phyloP scores from a whole-genome alignment of 164 flowering plant species.

The Houttuynia cordata region DNA sequence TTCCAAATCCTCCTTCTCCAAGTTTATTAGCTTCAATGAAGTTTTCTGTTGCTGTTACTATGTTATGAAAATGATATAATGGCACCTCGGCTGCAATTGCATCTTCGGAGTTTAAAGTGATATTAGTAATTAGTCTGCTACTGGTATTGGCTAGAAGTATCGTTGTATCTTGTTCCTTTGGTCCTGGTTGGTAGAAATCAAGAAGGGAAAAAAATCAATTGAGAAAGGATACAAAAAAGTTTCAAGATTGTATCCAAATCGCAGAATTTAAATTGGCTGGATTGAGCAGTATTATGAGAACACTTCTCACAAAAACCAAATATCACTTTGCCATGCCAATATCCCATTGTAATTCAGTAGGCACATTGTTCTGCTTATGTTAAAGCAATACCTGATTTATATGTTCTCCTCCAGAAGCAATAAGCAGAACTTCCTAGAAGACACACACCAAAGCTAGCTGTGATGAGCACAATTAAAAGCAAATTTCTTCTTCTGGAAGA shows the following conservation, averaged over 20 bases:
- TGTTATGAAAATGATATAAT: slow-evolving; percentile 1
- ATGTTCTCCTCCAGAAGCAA: neutral
- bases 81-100: slow-evolving; percentile 7
- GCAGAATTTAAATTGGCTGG: too few species aligned
- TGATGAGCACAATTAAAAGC: neutral
- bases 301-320: too few species aligned
- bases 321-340: too few species aligned
- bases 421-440: neutral
- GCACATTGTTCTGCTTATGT: too few species aligned
- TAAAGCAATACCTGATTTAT: neutral
- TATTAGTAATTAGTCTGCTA: neutral
- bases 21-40: slow-evolving; percentile 3
- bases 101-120: neutral
- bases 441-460: neutral
- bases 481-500: neutral
- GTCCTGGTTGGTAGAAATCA: neutral
- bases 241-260: too few species aligned
- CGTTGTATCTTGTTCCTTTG: neutral
- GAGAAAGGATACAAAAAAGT: neutral
- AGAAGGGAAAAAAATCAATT: neutral
- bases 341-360: too few species aligned
- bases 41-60: neutral
- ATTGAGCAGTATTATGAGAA: too few species aligned
- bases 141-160: too few species aligned
- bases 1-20: slow-evolving; percentile 6